These are phyloP conservation scores for Rhizophora apiculata DNA, from an alignment of 345 rosid species.

Conservation along the genomic window DNA sequence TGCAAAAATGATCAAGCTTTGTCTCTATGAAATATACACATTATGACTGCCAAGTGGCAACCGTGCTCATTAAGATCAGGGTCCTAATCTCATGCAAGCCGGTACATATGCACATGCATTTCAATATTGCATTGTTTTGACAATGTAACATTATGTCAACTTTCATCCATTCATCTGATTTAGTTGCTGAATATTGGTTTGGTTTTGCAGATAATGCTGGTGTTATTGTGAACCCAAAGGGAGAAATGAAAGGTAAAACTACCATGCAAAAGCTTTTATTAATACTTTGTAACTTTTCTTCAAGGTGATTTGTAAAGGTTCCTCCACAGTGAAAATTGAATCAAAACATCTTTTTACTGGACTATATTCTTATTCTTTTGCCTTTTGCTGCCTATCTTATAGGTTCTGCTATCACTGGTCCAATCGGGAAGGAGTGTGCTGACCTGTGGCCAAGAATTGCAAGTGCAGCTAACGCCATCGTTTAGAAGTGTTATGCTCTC, in stretches of 20 bases:
- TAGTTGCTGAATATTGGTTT: background rate
- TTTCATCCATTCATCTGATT: background rate
- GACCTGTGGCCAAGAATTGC: slow-evolving; percentile 97
- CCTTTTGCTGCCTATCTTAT: slow-evolving; percentile 2
- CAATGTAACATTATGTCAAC: background rate
- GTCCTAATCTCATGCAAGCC: no score
- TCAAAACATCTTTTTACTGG: background rate
- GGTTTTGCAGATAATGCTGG: slow-evolving; percentile 80
- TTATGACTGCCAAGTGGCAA: no score
- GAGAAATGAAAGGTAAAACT: slow-evolving; percentile 85
- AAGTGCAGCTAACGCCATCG: slow-evolving; percentile 61
- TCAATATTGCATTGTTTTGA: background rate
- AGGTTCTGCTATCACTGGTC: slow-evolving; percentile 94
- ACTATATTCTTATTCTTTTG: background rate
- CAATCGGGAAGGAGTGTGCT: slow-evolving; percentile 91
- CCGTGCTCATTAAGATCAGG: no score
- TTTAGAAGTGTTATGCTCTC: background rate
- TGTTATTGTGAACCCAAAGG: slow-evolving; percentile 87
- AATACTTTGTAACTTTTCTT: background rate
- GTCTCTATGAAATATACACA: no score
- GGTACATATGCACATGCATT: background rate
- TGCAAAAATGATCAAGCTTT: background rate
- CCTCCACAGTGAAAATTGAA: background rate
- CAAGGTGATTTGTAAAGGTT: no score
- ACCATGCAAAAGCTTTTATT: no score